Conservation (phyloP, 2,329 filamentous ascomycete species). For the Capronia americana region DNA sequence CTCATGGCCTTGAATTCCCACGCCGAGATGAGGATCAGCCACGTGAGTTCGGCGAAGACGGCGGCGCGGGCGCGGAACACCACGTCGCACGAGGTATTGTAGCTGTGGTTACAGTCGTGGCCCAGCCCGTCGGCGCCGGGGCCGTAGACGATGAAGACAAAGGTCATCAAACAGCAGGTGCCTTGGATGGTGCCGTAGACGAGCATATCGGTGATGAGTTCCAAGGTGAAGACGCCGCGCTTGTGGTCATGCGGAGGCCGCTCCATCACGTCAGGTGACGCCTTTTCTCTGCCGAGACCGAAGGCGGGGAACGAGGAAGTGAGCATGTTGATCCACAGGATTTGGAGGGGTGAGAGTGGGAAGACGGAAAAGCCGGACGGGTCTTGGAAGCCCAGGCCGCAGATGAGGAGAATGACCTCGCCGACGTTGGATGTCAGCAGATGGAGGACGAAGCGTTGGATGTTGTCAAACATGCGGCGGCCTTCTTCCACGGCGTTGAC, state of each 20-base stretch:
- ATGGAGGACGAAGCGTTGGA: constrained; percentile 73
- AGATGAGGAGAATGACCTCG: constrained; percentile 63
- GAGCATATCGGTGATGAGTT: constrained; percentile 62
- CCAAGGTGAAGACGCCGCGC: constrained; percentile 59
- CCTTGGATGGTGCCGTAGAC: constrained; percentile 60
- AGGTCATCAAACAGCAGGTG: constrained; percentile 56
- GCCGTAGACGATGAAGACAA: constrained; percentile 60
- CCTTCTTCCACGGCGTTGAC: constrained; percentile 83
- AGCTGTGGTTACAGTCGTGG: constrained; percentile 60
- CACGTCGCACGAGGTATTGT: constrained; percentile 56
- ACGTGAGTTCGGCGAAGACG: constrained; percentile 75
- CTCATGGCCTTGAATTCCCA: constrained; percentile 80
- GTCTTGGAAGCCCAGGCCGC: constrained; percentile 66
- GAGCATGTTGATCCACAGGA: constrained; percentile 70
- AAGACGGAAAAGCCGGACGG: constrained; percentile 60
- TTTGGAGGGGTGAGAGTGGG: constrained; percentile 64
- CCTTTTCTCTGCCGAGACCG: constrained; percentile 64
- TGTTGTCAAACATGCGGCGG: constrained; percentile 84
- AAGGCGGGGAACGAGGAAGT: constrained; percentile 66
- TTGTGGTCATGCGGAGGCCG: constrained; percentile 61
- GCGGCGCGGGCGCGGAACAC: constrained; percentile 74
- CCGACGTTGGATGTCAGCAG: constrained; percentile 63
- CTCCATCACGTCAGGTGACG: constrained; percentile 60
- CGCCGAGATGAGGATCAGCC: constrained; percentile 75
- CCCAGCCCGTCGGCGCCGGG: constrained; percentile 59